These are phyloP conservation scores for Didymella exigua DNA, from an alignment of 2,329 filamentous ascomycete genomes.

Conservation along the genomic window DNA sequence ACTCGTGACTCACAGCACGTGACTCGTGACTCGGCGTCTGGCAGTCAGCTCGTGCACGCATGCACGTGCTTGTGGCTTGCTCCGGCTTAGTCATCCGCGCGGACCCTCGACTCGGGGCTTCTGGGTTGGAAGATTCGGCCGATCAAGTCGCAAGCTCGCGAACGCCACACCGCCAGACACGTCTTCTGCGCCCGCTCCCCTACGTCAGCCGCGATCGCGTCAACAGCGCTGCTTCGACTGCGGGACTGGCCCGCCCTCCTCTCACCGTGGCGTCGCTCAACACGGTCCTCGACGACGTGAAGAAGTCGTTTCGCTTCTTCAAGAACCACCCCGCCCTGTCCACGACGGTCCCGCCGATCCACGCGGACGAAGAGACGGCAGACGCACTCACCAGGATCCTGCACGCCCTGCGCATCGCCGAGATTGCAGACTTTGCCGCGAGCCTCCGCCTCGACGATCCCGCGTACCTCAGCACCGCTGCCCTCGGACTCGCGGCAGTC, in stretches of 20 bases:
- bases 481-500: slow-evolving; percentile 47
- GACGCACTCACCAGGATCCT: slow-evolving; percentile 29
- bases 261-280: slow-evolving; percentile 47
- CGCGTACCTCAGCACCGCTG: slow-evolving; percentile 40
- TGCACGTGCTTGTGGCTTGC: neutral
- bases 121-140: slow-evolving; percentile 9
- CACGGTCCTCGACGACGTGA: slow-evolving; percentile 42
- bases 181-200: slow-evolving; percentile 5
- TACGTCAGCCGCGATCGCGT: slow-evolving; percentile 19
- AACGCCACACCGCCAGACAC: slow-evolving; percentile 16
- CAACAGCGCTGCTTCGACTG: slow-evolving; percentile 19
- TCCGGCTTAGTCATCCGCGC: slow-evolving; percentile 10
- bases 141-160: slow-evolving; percentile 18
- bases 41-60: no score
- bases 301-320: slow-evolving; percentile 45
- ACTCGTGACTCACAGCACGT: no score
- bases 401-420: slow-evolving; percentile 29
- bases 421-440: slow-evolving; percentile 34
- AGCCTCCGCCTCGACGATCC: slow-evolving; percentile 43
- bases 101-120: slow-evolving; percentile 9
- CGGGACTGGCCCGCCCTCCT: slow-evolving; percentile 13
- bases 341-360: slow-evolving; percentile 25
- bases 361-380: slow-evolving; percentile 19
- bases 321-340: slow-evolving; percentile 39
- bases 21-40: no score